Base-by-base conservation (phyloP, 2,329 filamentous ascomycete genomes). In the Aspergillus quadrilineatus region DNA sequence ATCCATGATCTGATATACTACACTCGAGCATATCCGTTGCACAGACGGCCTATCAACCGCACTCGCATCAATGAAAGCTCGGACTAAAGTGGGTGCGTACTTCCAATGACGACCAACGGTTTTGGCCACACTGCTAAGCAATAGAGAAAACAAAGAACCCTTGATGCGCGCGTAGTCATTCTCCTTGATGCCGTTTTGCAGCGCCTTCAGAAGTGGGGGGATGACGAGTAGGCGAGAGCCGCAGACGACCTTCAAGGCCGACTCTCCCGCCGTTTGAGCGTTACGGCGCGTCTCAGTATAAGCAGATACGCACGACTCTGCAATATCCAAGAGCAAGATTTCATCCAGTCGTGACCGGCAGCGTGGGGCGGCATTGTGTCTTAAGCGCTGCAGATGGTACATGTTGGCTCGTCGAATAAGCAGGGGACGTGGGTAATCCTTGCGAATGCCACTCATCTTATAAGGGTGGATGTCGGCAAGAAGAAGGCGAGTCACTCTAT, bases 261-360 rank as follows among this genome's bases (percentile, higher is more conserved):
- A 95, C 72, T 99, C 95, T 55, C 91, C 89, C 0, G 94, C 91
- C 59, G 87, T 89, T 72, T 99, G 94, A 2, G 94, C 94, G 52
- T 92, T 92, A 32, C 92, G 85, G n/a, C 95, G 89, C 50, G 97
- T 94, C 69, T 99, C 94, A 0, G 94, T 94, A 70, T 99, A 99
- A 4, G 90, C 79, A 0, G 93, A 97, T 2, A 96, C 87, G 61
- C 89, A 92, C 0, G 93, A 97, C 65, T 95, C 85, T 4, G 92
- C 91, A 37, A 99, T 81, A 70, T 99, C 92, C 14, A 96, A 80
- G 1, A 99, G 79, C 10, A 99, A 77, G 12, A 81, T 82, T 72
- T 92, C 93, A 73, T 99, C 94, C 1, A 99, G 80, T n/a, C 92
- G 87, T 34, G 91, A 95, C 71, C 93, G 92, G 44, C 89, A 89